Evolutionary conservation across 352 stramenopile genomes (phyloP).

Genomic region (Halophytophthora polymorphica): DNA sequence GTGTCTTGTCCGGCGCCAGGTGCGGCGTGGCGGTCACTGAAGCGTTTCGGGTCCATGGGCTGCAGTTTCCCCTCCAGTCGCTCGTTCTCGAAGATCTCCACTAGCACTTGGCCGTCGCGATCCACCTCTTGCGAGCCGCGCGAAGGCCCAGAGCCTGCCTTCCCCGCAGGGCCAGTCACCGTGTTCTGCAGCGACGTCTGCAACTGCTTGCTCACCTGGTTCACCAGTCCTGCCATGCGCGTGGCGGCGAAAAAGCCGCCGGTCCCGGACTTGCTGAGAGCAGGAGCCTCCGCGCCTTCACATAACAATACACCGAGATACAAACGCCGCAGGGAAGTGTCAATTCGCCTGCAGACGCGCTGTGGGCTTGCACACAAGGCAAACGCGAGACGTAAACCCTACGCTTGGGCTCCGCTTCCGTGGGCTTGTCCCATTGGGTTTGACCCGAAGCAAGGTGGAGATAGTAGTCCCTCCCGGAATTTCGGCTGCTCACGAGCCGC

Average conservation of each 20-base stretch:
- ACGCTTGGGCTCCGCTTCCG: constrained; percentile 62
- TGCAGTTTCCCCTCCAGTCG: constrained; percentile 74
- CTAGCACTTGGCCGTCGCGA: constrained; percentile 64
- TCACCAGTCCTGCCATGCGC: constrained; percentile 65
- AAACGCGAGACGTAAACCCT: constrained; percentile 12
- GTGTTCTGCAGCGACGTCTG: constrained; percentile 70
- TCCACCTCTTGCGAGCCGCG: constrained; percentile 61
- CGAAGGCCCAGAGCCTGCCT: constrained; percentile 22
- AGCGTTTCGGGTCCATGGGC: constrained; percentile 66
- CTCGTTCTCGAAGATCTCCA: constrained; percentile 87
- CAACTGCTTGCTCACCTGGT: constrained; percentile 65
- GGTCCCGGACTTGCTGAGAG: constrained; percentile 32
- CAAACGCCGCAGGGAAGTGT: constrained; percentile 4
- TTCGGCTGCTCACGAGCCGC: constrained; percentile 64
- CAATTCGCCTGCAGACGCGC: background rate
- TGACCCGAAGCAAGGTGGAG: constrained; percentile 64
- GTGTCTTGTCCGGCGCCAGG: constrained; percentile 57
- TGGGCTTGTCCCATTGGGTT: constrained; percentile 68
- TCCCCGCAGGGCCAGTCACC: constrained; percentile 15
- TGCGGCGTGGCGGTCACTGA: constrained; percentile 58
- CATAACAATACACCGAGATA: constrained; percentile 2
- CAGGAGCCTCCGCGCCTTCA: constrained; percentile 28
- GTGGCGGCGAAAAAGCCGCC: constrained; percentile 71
- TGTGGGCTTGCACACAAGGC: background rate
- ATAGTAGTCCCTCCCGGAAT: constrained; percentile 69